phyloP scores from a whole-genome alignment of 306 rosid species.

The Vicia villosa region DNA sequence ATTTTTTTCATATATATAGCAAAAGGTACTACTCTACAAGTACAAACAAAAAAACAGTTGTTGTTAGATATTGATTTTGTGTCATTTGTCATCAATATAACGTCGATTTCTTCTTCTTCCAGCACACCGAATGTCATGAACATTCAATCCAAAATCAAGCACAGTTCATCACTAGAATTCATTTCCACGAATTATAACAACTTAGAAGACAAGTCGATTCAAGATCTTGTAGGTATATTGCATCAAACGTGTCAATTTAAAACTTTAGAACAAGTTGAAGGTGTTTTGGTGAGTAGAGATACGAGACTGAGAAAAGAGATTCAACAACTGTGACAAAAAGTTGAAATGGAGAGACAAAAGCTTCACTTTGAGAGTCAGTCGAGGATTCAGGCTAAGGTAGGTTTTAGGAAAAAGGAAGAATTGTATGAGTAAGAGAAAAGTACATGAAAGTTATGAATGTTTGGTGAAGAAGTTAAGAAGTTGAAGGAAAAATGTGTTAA shows the following conservation, averaged over 20 bases:
- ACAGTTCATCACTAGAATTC: too few relatives aligned
- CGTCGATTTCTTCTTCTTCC: too few relatives aligned
- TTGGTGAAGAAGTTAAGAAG: slow-evolving; percentile 30
- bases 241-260: background rate
- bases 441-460: background rate
- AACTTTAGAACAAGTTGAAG: background rate
- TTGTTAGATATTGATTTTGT: too few relatives aligned
- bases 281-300: background rate
- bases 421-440: background rate
- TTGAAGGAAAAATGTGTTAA: background rate
- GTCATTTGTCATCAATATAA: too few relatives aligned
- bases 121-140: too few relatives aligned
- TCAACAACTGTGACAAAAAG: background rate
- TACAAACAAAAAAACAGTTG: too few relatives aligned
- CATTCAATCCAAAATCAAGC: too few relatives aligned
- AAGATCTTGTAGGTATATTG: background rate
- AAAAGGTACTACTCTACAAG: too few relatives aligned
- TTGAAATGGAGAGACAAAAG: background rate
- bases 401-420: slow-evolving; percentile 23
- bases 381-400: slow-evolving; percentile 7
- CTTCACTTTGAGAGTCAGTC: background rate
- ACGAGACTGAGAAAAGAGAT: background rate
- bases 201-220: background rate
- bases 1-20: too few relatives aligned
- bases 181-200: too few relatives aligned